Evolutionary conservation across 2,329 filamentous ascomycete species (phyloP), one percentile per base, ranked within the genome.

Genomic region (Aphanocladium album): DNA sequence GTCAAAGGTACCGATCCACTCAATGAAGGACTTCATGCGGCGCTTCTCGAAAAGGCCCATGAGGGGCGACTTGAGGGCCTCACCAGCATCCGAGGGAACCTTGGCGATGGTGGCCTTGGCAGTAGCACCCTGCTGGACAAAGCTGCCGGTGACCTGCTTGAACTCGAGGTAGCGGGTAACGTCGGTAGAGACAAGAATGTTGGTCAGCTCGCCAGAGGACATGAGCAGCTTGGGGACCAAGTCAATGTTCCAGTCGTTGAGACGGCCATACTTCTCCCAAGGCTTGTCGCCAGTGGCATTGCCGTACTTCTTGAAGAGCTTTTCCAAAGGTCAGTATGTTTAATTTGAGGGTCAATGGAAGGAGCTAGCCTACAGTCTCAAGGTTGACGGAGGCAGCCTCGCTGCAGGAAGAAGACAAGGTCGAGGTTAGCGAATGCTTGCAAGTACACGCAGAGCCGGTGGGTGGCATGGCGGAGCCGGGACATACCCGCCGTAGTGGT

Each of bases 171-270:
- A 93, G 77, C 89, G 83, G 70, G 89, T 92, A 67, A 92, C 89
- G 69, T 97, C 92, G 77, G 93, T 98, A 56, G 93, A 96, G 65
- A 97, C 92, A 73, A 99, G 87, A 72, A 99, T 97, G 79, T 98
- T 98, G 75, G 93, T 98, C 73, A 99, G 83, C 80, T 99, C 93
- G 76, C 95, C 95, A 65, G 96, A 96, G 63, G 93, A 92, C 93
- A 99, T 98, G 76, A 99, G 86, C 71, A 99, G 88, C 84, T 99
- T 99, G 68, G 95, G 93, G 53, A 99, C 93, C 64, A 99, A 85
- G 74, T 99, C 96, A 77, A 99, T 96, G 83, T 97, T 98, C 95
- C 95, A 99, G 84, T 98, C 93, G 79, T 97, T 97, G 74, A 88
- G 82, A 63, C 95, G 89, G 70, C 93, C 93, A 76, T 97, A 98